A percentile compares a stretch with the other conserved stretches of the same genome.
phyloP scores from a whole-genome alignment of 495 filamentous ascomycete species.

The Apodospora peruviana region DNA sequence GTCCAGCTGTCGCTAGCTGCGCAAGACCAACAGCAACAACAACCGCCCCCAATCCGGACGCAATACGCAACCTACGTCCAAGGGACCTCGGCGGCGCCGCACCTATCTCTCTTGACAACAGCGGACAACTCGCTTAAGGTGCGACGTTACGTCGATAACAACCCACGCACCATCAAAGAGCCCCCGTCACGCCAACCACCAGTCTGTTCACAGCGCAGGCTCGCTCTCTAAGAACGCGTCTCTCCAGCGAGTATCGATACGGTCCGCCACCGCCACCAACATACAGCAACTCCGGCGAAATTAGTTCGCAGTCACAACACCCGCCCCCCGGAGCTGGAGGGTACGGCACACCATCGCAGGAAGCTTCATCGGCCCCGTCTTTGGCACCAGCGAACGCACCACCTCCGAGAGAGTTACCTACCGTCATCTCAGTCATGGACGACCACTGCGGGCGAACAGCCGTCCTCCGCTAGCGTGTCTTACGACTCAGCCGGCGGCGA shows the following conservation, averaged over 20 bases:
- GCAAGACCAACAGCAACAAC: too few species aligned
- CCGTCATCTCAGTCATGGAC: conserved; percentile 39
- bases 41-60: conserved; percentile 37
- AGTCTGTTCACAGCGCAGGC: conserved; percentile 34
- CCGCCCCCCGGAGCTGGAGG: conserved; percentile 10
- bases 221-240: conserved; percentile 39
- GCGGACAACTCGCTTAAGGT: conserved; percentile 35
- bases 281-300: conserved; percentile 21
- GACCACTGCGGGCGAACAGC: conserved; percentile 37
- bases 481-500: too few species aligned
- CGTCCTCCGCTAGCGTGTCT: conserved; percentile 18
- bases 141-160: conserved; percentile 45
- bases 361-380: conserved; percentile 3
- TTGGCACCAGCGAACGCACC: conserved; percentile 13
- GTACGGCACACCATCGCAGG: conserved; percentile 9
- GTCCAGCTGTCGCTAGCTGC: conserved; percentile 41
- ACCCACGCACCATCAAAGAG: conserved; percentile 50
- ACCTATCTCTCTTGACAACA: conserved; percentile 37
- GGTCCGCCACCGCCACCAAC: conserved; percentile 32
- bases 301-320: conserved; percentile 28
- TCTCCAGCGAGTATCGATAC: conserved; percentile 44
- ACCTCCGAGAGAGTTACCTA: conserved; percentile 41
- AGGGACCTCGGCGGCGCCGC: conserved; percentile 36
- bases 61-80: conserved; percentile 43
- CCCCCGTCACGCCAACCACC: conserved; percentile 44